Percentiles rank a stretch among this genome's conserved stretches.
phyloP scores from a whole-genome alignment of 2,329 filamentous ascomycete species.

The Epichloe sp. region DNA sequence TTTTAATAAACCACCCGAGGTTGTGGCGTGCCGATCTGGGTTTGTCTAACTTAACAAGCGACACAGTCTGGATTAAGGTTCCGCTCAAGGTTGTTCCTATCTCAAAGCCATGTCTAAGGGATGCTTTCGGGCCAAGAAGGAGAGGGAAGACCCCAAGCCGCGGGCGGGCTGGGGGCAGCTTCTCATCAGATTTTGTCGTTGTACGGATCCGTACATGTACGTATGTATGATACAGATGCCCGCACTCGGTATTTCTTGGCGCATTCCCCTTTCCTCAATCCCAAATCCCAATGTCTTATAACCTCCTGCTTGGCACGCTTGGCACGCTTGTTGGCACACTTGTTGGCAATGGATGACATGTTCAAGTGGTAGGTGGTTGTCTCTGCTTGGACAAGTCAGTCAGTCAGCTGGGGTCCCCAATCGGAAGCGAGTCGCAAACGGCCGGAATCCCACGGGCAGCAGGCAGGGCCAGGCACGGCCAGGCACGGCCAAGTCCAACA shows the following conservation, averaged over 20 bases:
- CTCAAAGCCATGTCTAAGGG: slow-evolving; percentile 7
- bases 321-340: neutral
- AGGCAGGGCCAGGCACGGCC: neutral
- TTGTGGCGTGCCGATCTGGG: slow-evolving; percentile 3
- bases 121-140: neutral
- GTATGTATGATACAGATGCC: too few species aligned
- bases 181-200: neutral
- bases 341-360: neutral
- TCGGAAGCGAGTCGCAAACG: neutral
- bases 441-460: neutral
- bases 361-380: neutral
- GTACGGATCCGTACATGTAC: neutral
- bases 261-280: neutral
- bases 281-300: neutral
- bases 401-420: neutral
- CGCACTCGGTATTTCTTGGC: neutral
- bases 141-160: too few species aligned
- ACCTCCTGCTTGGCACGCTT: neutral
- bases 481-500: neutral
- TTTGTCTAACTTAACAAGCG: slow-evolving; percentile 5
- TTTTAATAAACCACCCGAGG: neutral
- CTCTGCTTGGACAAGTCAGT: neutral
- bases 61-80: slow-evolving; percentile 9
- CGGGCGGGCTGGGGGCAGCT: too few species aligned
- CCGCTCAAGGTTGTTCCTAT: slow-evolving; percentile 11